Percentiles rank a stretch among this genome's conserved stretches.
These are phyloP conservation scores for Cucurbita maxima DNA, from an alignment of 306 rosid genomes.

Conservation along the genomic window DNA sequence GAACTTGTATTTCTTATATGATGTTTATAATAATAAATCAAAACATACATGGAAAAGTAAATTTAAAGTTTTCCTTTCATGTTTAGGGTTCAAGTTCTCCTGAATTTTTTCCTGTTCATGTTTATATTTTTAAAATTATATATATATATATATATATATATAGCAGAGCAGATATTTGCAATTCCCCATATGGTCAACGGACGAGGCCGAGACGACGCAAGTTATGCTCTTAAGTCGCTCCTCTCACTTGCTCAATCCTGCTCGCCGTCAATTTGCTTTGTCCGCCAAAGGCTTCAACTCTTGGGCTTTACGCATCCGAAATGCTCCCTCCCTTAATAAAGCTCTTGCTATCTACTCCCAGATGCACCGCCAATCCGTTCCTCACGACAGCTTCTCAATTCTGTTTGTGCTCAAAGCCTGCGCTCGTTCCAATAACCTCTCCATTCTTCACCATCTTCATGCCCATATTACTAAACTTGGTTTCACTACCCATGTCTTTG, in stretches of 20 bases:
- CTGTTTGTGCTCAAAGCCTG: slow-evolving; percentile 41
- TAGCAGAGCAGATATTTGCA: not conserved
- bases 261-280: not conserved
- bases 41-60: too few relatives aligned
- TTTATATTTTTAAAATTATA: too few relatives aligned
- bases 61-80: too few relatives aligned
- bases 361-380: slow-evolving; percentile 27
- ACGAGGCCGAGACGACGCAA: not conserved
- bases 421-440: slow-evolving; percentile 14
- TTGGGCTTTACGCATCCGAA: slow-evolving; percentile 38
- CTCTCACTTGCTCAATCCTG: slow-evolving; percentile 1
- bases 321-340: slow-evolving; percentile 28
- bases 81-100: too few relatives aligned
- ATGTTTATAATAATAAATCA: too few relatives aligned
- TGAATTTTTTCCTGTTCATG: too few relatives aligned
- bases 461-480: slow-evolving; percentile 51
- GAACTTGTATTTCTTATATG: too few relatives aligned
- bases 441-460: slow-evolving; percentile 33
- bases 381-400: slow-evolving; percentile 32
- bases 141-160: too few relatives aligned
- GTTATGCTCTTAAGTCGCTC: slow-evolving; percentile 11
- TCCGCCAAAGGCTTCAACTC: slow-evolving; percentile 18
- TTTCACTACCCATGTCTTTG: slow-evolving; percentile 25
- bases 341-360: slow-evolving; percentile 22
- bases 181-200: not conserved